Conservation (phyloP, 768 basidiomycete species). For the Lactarius sanguifluus region DNA sequence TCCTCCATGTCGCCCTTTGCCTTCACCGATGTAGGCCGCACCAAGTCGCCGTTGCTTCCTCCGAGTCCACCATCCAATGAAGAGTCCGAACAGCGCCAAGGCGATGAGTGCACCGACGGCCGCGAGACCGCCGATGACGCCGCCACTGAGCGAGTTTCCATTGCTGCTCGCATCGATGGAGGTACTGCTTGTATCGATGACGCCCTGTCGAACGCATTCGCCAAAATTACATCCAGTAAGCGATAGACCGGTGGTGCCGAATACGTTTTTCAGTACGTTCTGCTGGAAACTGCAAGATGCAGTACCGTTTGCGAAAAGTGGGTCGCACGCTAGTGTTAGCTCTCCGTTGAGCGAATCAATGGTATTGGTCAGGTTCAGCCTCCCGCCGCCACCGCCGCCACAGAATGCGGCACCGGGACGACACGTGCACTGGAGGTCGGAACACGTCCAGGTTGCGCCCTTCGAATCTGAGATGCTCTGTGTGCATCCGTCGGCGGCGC, state of each 20-base stretch:
- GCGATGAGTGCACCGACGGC: constrained; percentile 71
- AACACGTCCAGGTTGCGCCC: constrained; percentile 65
- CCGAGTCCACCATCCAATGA: constrained; percentile 62
- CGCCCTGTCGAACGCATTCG: constrained; percentile 82
- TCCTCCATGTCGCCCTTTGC: constrained; percentile 43
- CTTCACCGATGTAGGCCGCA: constrained; percentile 31
- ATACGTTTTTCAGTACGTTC: constrained; percentile 57
- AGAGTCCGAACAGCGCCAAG: constrained; percentile 56
- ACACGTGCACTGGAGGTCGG: constrained; percentile 74
- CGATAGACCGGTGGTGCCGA: constrained; percentile 71
- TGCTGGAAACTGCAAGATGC: constrained; percentile 80
- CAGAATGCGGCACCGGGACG: constrained; percentile 71
- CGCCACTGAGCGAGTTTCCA: constrained; percentile 59
- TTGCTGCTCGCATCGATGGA: constrained; percentile 25
- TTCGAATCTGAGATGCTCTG: constrained; percentile 51
- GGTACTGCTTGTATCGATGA: constrained; percentile 56
- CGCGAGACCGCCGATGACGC: constrained; percentile 89
- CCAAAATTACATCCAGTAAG: constrained; percentile 79
- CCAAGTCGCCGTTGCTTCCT: constrained; percentile 55
- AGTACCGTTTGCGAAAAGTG: constrained; percentile 44
- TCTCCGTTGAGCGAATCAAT: constrained; percentile 67
- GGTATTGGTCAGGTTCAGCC: constrained; percentile 51
- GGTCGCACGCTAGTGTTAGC: constrained; percentile 67
- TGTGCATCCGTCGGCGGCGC: constrained; percentile 65
- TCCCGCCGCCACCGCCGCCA: constrained; percentile 55